These are phyloP conservation scores for Didymella pomorum DNA, from an alignment of 2,329 filamentous ascomycete species.

Conservation along the genomic window DNA sequence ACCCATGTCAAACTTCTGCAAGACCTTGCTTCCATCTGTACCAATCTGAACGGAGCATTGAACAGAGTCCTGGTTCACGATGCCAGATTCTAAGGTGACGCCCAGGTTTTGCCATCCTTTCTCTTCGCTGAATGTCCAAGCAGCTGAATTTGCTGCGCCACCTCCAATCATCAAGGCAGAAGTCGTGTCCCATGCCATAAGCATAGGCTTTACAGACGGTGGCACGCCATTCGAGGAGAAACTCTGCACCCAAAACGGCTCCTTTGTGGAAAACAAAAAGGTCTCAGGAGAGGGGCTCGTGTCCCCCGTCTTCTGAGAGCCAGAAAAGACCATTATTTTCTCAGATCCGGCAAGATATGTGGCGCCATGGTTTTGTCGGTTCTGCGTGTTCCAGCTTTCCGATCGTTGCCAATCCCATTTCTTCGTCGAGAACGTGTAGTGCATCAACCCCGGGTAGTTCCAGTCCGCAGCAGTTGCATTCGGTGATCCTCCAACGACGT, in stretches of 20 bases:
- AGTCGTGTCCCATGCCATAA: slow-evolving; percentile 76
- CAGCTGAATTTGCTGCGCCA: slow-evolving; percentile 66
- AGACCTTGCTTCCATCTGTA: slow-evolving; percentile 77
- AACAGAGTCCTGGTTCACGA: slow-evolving; percentile 66
- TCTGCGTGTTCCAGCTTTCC: slow-evolving; percentile 64
- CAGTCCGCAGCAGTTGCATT: slow-evolving; percentile 48
- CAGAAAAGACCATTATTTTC: slow-evolving; percentile 82
- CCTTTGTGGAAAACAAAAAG: slow-evolving; percentile 72
- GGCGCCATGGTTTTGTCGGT: slow-evolving; percentile 77
- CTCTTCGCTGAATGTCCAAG: slow-evolving; percentile 75
- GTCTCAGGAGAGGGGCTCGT: slow-evolving; percentile 72
- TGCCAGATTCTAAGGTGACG: slow-evolving; percentile 66
- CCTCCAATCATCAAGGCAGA: slow-evolving; percentile 80
- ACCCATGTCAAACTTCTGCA: slow-evolving; percentile 80
- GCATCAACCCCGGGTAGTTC: slow-evolving; percentile 78
- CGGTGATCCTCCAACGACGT: slow-evolving; percentile 76
- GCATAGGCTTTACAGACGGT: slow-evolving; percentile 71
- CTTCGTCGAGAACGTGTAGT: slow-evolving; percentile 65
- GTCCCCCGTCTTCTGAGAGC: slow-evolving; percentile 67
- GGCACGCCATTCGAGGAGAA: slow-evolving; percentile 61
- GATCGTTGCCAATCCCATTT: slow-evolving; percentile 67
- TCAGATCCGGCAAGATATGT: slow-evolving; percentile 75
- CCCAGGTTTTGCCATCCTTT: slow-evolving; percentile 73
- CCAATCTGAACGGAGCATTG: slow-evolving; percentile 73
- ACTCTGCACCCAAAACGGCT: slow-evolving; percentile 68